Base-by-base conservation (phyloP, 768 basidiomycete genomes). In the Boletus sensibilis region DNA sequence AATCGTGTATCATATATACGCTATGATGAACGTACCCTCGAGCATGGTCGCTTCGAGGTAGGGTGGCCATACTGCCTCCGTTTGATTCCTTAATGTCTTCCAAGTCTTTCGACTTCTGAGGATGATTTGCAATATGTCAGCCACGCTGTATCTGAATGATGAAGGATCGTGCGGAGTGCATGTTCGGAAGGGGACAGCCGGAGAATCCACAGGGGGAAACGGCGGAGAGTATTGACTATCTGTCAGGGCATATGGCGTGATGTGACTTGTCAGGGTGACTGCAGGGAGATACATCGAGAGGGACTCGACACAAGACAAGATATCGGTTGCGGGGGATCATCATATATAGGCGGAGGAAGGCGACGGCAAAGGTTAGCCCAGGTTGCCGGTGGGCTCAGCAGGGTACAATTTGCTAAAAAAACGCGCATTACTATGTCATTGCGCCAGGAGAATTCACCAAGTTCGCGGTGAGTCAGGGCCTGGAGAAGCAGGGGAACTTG, bases 21-120 rank as follows among this genome's bases (percentile, higher is more conserved):
- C 27, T 47, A 49, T 33, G 49, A 56, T 56, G 52, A 57, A 52
- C 73, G 41, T 58, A 86, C 89, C 89, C 79, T 89, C 85, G 41
- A 91, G 79, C 61, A 91, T 76, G 39, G 86, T 86, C 29, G 85
- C 87, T 75, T 91, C 89, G 49, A 91, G 82, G 62, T 86, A 81
- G 12, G 85, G 87, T 50, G 89, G 89, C 89, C 89, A 90, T 21
- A 91, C 88, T 11, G 86, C 79, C 67, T 90, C 88, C 31, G 84
- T 82, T 44, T 62, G 62, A 43, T 86, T 88, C 67, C 82, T 81
- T 27, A 86, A 71, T 0, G 85, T 88, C 68, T 89, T 88, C 86
- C 87, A 90, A 65, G 81, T 85, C 71, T 88, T 89, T 60, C 88
- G 81, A 41, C 81, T 81, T 58, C 79, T 82, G 59, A 87, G 80